These are phyloP conservation scores for Fusarium pseudonygamai DNA, from an alignment of 2,329 filamentous ascomycete species.

Conservation along the genomic window DNA sequence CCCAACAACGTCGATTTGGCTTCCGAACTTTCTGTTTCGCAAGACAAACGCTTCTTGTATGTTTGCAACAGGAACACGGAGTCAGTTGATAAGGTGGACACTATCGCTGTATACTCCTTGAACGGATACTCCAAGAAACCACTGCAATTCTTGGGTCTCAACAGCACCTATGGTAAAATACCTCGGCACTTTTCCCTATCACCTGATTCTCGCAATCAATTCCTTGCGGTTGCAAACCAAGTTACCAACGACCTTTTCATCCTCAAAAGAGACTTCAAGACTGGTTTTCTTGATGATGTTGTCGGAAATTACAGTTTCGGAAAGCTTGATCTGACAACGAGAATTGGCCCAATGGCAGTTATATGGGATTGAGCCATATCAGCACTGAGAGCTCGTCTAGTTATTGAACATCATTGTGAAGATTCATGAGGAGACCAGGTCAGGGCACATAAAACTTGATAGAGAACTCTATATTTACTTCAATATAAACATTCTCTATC, in stretches of 20 bases:
- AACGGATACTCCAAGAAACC: accelerated
- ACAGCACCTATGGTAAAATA: neutral
- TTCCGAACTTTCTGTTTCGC: neutral
- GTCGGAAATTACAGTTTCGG: neutral
- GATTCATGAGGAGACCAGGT: neutral
- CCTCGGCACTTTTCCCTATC: neutral
- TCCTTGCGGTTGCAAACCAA: neutral
- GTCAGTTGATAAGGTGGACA: neutral
- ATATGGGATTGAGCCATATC: neutral
- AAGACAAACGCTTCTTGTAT: neutral
- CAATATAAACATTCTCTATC: accelerated
- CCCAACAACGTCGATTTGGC: neutral
- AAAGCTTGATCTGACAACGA: neutral
- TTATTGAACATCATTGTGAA: neutral
- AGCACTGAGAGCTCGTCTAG: accelerated
- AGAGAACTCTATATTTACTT: neutral
- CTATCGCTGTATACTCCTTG: neutral
- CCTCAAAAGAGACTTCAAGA: neutral
- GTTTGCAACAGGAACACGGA: neutral
- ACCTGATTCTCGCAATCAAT: neutral
- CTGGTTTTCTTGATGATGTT: neutral
- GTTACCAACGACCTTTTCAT: neutral
- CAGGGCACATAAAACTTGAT: neutral
- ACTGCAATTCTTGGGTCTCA: neutral
- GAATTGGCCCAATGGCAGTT: neutral